phyloP scores from a whole-genome alignment of 495 filamentous ascomycete genomes.

The Aspergillus homomorphus region DNA sequence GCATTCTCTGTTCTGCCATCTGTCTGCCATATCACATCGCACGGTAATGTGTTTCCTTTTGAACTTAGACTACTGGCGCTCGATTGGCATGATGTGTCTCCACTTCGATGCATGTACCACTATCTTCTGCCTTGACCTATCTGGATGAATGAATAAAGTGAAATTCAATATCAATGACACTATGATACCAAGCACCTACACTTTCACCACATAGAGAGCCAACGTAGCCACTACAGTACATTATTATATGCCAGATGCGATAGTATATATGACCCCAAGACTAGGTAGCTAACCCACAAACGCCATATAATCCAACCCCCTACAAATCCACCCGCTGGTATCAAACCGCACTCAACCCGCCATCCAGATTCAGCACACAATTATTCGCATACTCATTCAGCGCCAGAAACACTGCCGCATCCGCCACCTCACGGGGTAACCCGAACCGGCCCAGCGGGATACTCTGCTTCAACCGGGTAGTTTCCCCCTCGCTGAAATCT shows the following conservation, averaged over 20 bases:
- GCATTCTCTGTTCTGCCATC: neutral
- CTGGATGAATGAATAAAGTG: too few species aligned
- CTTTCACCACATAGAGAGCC: too few species aligned
- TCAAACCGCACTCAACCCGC: slow-evolving; percentile 68
- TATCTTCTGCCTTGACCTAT: neutral
- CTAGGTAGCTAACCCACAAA: neutral
- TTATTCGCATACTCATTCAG: slow-evolving; percentile 78
- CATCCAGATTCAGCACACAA: slow-evolving; percentile 82
- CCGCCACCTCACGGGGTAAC: slow-evolving; percentile 66
- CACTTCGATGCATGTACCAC: neutral
- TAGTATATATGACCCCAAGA: too few species aligned
- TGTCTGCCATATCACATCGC: neutral
- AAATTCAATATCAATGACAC: too few species aligned
- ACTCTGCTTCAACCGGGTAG: slow-evolving; percentile 30
- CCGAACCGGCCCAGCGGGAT: slow-evolving; percentile 76
- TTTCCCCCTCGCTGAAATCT: slow-evolving; percentile 40
- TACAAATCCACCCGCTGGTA: neutral
- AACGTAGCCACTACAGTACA: too few species aligned
- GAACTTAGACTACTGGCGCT: neutral
- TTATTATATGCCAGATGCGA: too few species aligned
- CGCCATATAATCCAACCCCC: neutral
- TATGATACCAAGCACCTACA: too few species aligned
- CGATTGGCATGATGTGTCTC: neutral
- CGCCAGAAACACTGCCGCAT: slow-evolving; percentile 76
- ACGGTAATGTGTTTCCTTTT: neutral